These are phyloP conservation scores for Rhizopus microsporus DNA, from an alignment of 371 early-diverging fungal genomes.

Conservation along the genomic window DNA sequence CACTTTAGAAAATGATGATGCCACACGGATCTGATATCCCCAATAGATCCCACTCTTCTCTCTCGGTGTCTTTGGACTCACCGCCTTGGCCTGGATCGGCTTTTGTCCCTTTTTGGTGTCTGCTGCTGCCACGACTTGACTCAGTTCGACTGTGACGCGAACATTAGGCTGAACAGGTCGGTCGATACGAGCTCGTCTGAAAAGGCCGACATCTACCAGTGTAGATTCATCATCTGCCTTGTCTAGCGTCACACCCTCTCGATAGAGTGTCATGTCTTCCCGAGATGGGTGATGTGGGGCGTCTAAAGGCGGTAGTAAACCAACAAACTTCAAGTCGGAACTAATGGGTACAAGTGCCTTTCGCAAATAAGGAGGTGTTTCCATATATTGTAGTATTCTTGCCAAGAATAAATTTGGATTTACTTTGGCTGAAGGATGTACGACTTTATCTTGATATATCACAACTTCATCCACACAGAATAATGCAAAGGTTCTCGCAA, in stretches of 20 bases:
- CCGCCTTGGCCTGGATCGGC: constrained; percentile 59
- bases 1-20: constrained; percentile 62
- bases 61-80: constrained; percentile 64
- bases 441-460: constrained; percentile 63
- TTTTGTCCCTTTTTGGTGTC: constrained; percentile 51
- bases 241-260: constrained; percentile 69
- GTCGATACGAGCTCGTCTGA: constrained; percentile 58
- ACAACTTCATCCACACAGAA: constrained; percentile 72
- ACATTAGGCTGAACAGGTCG: constrained; percentile 60
- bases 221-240: constrained; percentile 43
- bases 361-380: constrained; percentile 71
- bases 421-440: constrained; percentile 27
- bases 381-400: constrained; percentile 68
- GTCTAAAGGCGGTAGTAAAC: constrained; percentile 71
- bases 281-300: constrained; percentile 71
- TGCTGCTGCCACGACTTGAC: constrained; percentile 41
- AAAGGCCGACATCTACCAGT: constrained; percentile 67
- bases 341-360: constrained; percentile 70
- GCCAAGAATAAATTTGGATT: constrained; percentile 67
- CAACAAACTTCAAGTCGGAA: constrained; percentile 72
- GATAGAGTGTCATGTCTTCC: constrained; percentile 59
- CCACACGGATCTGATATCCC: constrained; percentile 74
- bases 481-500: constrained; percentile 65
- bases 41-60: constrained; percentile 73
- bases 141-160: constrained; percentile 72